Base-by-base conservation (phyloP, 73 alveolate genomes). In the Paramecium sonneborni region DNA sequence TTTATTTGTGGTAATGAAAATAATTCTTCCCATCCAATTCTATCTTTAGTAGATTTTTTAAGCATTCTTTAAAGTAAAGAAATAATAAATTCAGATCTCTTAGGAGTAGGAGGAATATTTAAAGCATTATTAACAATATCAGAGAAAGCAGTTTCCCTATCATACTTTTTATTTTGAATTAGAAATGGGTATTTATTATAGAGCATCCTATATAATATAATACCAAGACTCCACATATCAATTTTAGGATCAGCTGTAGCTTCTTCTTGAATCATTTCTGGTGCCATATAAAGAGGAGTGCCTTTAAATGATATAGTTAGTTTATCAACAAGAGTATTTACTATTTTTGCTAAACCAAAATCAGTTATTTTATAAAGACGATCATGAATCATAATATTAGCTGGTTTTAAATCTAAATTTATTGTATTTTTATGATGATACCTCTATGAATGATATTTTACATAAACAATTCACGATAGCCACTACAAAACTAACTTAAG, bases 211-310 rank as follows among this genome's bases (percentile, higher is more conserved):
- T 69, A 88, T 28, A 88, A 41, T 24, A 88, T 88, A 3, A 88
- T 72, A 0, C 94, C 94, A 11, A 88, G 68, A 21, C 91, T 44
- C 94, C 94, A 88, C 94, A 88, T 88, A 70, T 88, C 94, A 23
- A 88, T 82, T 30, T 88, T 88, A 6, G 94, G 30, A 88, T 76
- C 85, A 14, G 94, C 94, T 18, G 44, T 37, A 8, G 85, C 94
- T 30, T 88, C 87, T 44, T 79, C 90, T 79, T 55, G 56, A 41
- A 88, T 82, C 46, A 88, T 76, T 23, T 88, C 94, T 3, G 94
- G 94, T n/a, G 94, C 94, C 85, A 88, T 88, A 44, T 88, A 88
- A 3, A 88, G 90, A 9, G 94, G 94, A 26, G 94, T 88, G 20
- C 94, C 94, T 69, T 82, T 88, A 35, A 58, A 58, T 11, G 91